A percentile compares a stretch with the other conserved stretches of the same genome.
These are phyloP conservation scores for Delitschia confertaspora DNA, from an alignment of 495 filamentous ascomycete genomes.

Conservation along the genomic window DNA sequence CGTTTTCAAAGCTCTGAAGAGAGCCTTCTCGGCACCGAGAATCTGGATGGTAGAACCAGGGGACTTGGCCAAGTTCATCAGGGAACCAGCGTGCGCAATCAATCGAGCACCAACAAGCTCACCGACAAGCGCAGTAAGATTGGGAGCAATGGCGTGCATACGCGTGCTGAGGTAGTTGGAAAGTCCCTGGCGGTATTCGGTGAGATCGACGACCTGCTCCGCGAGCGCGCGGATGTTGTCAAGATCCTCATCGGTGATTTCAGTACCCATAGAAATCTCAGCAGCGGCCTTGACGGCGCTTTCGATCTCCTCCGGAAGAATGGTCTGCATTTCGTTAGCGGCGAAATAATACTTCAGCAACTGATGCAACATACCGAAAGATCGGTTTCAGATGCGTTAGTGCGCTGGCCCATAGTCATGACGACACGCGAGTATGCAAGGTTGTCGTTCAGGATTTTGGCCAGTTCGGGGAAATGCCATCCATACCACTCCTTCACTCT, in stretches of 20 bases:
- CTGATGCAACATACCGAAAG: constrained; percentile 45
- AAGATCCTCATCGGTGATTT: constrained; percentile 82
- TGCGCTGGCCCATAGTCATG: constrained; percentile 76
- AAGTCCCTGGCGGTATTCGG: constrained; percentile 80
- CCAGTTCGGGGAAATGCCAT: constrained; percentile 99
- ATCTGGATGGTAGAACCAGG: constrained; percentile 96
- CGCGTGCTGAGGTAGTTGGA: constrained; percentile 81
- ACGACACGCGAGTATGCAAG: constrained; percentile 85
- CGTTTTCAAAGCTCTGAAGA: constrained; percentile 96
- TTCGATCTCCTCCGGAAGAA: constrained; percentile 95
- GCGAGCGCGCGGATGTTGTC: constrained; percentile 84
- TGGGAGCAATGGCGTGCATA: constrained; percentile 96
- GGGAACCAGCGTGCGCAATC: constrained; percentile 89
- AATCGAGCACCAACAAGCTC: constrained; percentile 91
- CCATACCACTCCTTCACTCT: constrained; percentile 99
- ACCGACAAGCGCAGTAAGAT: constrained; percentile 87
- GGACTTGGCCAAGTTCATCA: constrained; percentile 94
- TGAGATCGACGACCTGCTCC: constrained; percentile 83
- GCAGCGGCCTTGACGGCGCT: constrained; percentile 83
- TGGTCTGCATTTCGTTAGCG: constrained; percentile 36
- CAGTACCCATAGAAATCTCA: constrained; percentile 96
- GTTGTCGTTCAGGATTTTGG: constrained; percentile 95
- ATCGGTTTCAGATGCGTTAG: constrained; percentile 64
- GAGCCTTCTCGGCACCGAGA: constrained; percentile 94
- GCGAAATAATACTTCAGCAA: no score